Percentiles rank a stretch among this genome's conserved stretches.
Evolutionary conservation across 768 basidiomycete species (phyloP).

Genomic region (Gautieria morchelliformis): DNA sequence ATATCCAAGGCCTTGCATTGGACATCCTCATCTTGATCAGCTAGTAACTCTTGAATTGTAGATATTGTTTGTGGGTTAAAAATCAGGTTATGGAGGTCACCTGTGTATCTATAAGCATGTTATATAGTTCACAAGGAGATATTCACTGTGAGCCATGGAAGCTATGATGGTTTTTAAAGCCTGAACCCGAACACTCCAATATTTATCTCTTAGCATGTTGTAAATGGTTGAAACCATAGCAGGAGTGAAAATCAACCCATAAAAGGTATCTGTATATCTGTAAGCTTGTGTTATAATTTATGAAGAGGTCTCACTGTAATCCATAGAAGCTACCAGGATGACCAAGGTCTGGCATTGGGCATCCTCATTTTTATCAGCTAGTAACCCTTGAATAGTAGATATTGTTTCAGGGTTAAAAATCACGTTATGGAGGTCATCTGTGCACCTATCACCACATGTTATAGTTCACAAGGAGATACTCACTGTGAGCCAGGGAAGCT

Average conservation of each 20-base stretch:
- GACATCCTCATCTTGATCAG: too few species aligned
- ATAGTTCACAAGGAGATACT: not conserved
- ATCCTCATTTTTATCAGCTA: not conserved
- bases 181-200: not conserved
- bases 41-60: too few species aligned
- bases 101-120: not conserved
- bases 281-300: not conserved
- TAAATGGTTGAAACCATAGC: not conserved
- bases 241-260: not conserved
- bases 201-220: not conserved
- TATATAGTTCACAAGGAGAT: not conserved
- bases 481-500: not conserved
- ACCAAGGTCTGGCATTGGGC: not conserved
- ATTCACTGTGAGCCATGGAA: not conserved
- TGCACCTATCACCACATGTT: not conserved
- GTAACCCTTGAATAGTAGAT: not conserved
- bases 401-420: not conserved
- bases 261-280: not conserved
- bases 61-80: too few species aligned
- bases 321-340: not conserved
- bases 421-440: not conserved
- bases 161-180: not conserved
- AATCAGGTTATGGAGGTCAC: not conserved
- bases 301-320: not conserved
- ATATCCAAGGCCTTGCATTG: too few species aligned